Evolutionary conservation across 2,329 filamentous ascomycete species (phyloP).

Genomic region (Pseudogymnoascus pannorum): DNA sequence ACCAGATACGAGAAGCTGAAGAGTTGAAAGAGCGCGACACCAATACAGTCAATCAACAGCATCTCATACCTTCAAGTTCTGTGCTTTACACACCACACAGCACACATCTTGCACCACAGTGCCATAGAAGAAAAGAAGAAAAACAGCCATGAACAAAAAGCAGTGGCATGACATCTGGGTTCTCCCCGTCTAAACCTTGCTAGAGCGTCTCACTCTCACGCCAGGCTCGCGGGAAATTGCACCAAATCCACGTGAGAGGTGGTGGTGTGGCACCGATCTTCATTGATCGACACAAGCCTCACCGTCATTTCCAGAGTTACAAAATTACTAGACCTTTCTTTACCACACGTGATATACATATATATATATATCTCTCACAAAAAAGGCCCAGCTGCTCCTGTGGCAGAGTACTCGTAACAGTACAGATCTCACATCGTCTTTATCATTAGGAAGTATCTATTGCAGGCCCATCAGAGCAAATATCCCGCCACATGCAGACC

Average conservation of each 20-base stretch:
- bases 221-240: not conserved
- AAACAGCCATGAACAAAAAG: too few species aligned
- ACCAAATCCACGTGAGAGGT: not conserved
- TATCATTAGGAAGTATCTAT: conserved; percentile 2
- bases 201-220: not conserved
- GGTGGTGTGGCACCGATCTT: not conserved
- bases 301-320: not conserved
- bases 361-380: not conserved
- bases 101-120: not conserved
- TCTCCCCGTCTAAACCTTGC: not conserved
- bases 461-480: not conserved
- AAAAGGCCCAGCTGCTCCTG: not conserved
- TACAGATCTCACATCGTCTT: conserved; percentile 3
- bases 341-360: not conserved
- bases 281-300: not conserved
- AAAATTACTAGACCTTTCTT: not conserved
- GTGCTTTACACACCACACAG: too few species aligned
- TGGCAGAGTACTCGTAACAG: not conserved
- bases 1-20: not conserved
- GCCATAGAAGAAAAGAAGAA: not conserved
- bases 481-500: not conserved
- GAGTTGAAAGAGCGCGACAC: too few species aligned
- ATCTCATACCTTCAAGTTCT: not conserved
- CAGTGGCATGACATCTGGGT: not conserved
- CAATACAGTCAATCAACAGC: not conserved